Percentiles rank a stretch among this genome's conserved stretches.
Conservation (phyloP, 2,329 filamentous ascomycete genomes). For the Cercospora citrullina region DNA sequence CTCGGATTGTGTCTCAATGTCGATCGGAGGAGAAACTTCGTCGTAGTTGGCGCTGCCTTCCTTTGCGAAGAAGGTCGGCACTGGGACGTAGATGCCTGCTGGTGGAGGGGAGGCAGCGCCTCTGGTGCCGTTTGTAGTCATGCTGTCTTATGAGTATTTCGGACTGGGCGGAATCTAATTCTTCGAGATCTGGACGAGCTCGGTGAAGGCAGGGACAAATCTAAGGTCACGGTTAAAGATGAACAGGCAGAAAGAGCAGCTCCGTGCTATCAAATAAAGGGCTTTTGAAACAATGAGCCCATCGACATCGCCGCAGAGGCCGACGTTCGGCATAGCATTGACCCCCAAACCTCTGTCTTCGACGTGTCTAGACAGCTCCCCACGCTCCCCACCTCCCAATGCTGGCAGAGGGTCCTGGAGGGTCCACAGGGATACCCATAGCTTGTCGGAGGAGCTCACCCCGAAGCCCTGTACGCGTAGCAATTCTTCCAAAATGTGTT, state of each 20-base stretch:
- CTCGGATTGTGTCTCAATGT: slow-evolving; percentile 58
- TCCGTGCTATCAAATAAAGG: background rate
- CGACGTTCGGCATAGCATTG: slow-evolving; percentile 13
- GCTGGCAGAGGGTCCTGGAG: background rate
- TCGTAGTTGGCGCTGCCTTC: slow-evolving; percentile 46
- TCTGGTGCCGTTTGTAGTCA: slow-evolving; percentile 21
- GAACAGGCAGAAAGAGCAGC: background rate
- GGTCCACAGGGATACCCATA: background rate
- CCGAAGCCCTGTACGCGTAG: slow-evolving; percentile 3
- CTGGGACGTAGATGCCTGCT: slow-evolving; percentile 57
- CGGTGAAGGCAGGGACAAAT: background rate
- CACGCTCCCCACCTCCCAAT: background rate
- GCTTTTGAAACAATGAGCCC: background rate
- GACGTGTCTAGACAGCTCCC: background rate
- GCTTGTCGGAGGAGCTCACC: slow-evolving; percentile 7
- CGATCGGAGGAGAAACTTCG: slow-evolving; percentile 53
- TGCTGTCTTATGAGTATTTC: background rate
- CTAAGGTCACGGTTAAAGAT: background rate
- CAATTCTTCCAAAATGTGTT: background rate
- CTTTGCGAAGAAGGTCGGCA: slow-evolving; percentile 65
- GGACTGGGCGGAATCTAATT: background rate
- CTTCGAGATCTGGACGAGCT: background rate
- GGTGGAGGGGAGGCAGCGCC: slow-evolving; percentile 46
- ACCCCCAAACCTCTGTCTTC: slow-evolving; percentile 8
- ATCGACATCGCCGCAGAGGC: slow-evolving; percentile 8